These are phyloP conservation scores for Mucor circinelloides DNA, from an alignment of 371 early-diverging fungal species.

Conservation along the genomic window DNA sequence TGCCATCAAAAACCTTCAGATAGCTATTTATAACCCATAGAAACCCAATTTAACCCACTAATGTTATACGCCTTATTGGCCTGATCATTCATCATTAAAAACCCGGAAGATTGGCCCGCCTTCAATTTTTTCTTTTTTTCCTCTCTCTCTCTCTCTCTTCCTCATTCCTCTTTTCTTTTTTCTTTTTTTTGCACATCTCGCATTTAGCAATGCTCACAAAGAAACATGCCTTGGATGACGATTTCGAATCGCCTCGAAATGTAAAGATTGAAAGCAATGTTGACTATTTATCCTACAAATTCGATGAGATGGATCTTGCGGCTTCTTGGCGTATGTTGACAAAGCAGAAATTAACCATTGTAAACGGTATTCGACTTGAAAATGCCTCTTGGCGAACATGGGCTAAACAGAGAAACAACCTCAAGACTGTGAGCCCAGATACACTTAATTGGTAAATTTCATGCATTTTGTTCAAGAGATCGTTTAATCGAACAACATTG, in stretches of 20 bases:
- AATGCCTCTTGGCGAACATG: slow-evolving; percentile 73
- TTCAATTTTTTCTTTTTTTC: not conserved
- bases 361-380: slow-evolving; percentile 67
- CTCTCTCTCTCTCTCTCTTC: not conserved
- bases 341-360: slow-evolving; percentile 54
- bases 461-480: not conserved
- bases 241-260: slow-evolving; percentile 20
- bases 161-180: not conserved
- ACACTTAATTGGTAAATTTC: slow-evolving; percentile 57
- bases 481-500: not conserved
- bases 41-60: not conserved
- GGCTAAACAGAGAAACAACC: slow-evolving; percentile 59
- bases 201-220: slow-evolving; percentile 3
- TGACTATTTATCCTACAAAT: slow-evolving; percentile 63
- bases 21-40: not conserved
- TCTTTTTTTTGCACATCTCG: not conserved
- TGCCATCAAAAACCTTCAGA: not conserved
- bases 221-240: slow-evolving; percentile 20
- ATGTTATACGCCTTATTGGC: not conserved
- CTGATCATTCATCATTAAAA: not conserved
- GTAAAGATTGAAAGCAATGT: slow-evolving; percentile 47
- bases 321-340: slow-evolving; percentile 57
- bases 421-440: slow-evolving; percentile 59
- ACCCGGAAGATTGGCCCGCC: not conserved
- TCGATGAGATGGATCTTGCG: slow-evolving; percentile 58